Base-by-base conservation (phyloP, 192 early-diverging fungal genomes). In the Pilaira anomala region DNA sequence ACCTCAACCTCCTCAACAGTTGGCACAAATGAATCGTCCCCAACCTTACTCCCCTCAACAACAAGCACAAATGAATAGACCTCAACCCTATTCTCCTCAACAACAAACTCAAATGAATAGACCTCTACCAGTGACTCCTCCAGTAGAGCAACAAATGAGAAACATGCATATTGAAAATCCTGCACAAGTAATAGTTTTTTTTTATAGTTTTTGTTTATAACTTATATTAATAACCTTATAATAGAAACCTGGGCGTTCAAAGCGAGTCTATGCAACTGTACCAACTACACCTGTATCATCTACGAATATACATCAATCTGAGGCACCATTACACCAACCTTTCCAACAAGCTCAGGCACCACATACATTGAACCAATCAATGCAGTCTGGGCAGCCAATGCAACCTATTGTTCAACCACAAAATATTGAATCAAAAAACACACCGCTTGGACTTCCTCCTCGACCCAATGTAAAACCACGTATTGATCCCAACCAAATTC, bases 401-500 rank as follows among this genome's bases (percentile, higher is more conserved):
- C 72, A 26, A 68, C 66, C 8, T 65, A 66, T 62, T 59, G 60
- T 11, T 62, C 55, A 24, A 39, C 65, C 46, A 63, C 74, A 26
- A 64, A 44, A 67, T 58, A 58, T 72, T 53, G 25, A 62, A 25
- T 21, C 66, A 52, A 40, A 70, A 53, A 56, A 56, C 36, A 30
- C 83, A 68, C 55, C 78, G 53, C 11, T 66, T 69, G 42, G 73
- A 28, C 63, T 58, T 55, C 66, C 76, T 51, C 71, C 60, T 40
- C 74, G 56, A 40, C 21, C 56, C 46, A 28, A 26, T 5, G 22
- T 78, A 74, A 78, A 78, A 57, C 63, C 88, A 22, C 82, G 84
- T 16, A 99, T 99, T 52, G 93, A 99, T 68, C 95, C 96, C 2
- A 89, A 93, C 77, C 91, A 95, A 65, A 92, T 99, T 56, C 97